These are phyloP conservation scores for Lentinula aciculospora DNA, from an alignment of 768 basidiomycete genomes.

Conservation along the genomic window DNA sequence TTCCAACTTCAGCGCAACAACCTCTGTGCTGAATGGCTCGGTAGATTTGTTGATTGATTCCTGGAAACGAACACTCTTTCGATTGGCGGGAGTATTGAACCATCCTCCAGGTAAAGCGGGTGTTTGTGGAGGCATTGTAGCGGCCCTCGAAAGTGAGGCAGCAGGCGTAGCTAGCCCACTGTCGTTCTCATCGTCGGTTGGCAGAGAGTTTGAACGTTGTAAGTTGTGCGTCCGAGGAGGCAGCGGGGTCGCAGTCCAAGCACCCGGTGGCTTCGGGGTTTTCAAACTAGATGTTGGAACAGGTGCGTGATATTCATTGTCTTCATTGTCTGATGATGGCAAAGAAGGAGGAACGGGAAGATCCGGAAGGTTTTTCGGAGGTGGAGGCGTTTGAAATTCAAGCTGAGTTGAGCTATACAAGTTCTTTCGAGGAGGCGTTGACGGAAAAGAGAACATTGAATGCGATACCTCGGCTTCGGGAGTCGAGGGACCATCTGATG, in stretches of 20 bases:
- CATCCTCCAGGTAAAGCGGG: constrained; percentile 71
- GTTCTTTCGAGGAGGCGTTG: constrained; percentile 43
- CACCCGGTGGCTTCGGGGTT: constrained; percentile 40
- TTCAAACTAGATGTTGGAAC: constrained; percentile 23
- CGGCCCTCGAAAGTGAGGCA: constrained; percentile 44
- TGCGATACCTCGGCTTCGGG: constrained; percentile 1
- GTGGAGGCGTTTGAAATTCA: constrained; percentile 59
- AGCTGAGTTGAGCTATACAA: constrained; percentile 35
- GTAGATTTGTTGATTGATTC: not conserved
- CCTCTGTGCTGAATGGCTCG: constrained; percentile 3
- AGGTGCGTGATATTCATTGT: constrained; percentile 24
- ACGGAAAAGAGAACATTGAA: constrained; percentile 19
- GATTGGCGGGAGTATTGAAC: constrained; percentile 47
- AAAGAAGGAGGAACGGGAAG: constrained; percentile 57
- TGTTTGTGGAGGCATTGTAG: constrained; percentile 43
- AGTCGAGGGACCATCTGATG: constrained; percentile 11
- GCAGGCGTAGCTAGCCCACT: constrained; percentile 41
- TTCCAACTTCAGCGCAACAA: not conserved
- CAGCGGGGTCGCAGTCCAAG: constrained; percentile 27
- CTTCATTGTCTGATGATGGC: constrained; percentile 46
- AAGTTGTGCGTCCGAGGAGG: constrained; percentile 7
- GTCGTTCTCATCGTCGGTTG: constrained; percentile 18
- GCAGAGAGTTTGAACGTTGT: constrained; percentile 14
- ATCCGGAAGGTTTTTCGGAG: constrained; percentile 56
- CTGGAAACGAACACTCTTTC: constrained; percentile 65